Evolutionary conservation across 2,329 filamentous ascomycete genomes (phyloP).

Genomic region (Epichloe sp.): DNA sequence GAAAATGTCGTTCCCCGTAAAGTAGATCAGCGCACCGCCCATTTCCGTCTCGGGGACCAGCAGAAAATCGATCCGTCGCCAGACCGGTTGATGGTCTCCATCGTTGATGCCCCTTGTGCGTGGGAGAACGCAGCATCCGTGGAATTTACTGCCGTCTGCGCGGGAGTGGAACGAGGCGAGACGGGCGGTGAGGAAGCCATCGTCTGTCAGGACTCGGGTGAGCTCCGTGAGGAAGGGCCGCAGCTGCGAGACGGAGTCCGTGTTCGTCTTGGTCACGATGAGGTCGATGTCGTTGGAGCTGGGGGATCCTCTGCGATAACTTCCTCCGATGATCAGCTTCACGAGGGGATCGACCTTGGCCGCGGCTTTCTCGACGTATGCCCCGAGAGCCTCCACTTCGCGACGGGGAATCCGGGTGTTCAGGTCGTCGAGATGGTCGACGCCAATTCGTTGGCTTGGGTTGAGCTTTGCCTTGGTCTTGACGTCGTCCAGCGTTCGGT

Average conservation of each 20-base stretch:
- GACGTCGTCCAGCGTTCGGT: conserved; percentile 63
- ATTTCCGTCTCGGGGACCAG: conserved; percentile 68
- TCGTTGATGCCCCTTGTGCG: conserved; percentile 4
- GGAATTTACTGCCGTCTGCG: conserved; percentile 66
- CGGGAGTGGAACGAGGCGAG: conserved; percentile 43
- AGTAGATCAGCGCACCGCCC: conserved; percentile 83
- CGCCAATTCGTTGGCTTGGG: conserved; percentile 57
- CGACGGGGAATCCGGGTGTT: conserved; percentile 61
- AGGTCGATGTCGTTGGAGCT: conserved; percentile 75
- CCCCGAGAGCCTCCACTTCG: conserved; percentile 60
- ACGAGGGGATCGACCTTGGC: conserved; percentile 47
- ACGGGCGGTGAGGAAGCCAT: conserved; percentile 54
- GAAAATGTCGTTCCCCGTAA: conserved; percentile 91
- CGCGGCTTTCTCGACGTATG: conserved; percentile 47
- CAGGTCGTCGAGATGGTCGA: conserved; percentile 72
- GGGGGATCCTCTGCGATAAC: conserved; percentile 65
- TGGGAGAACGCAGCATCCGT: conserved; percentile 68
- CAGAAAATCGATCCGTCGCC: conserved; percentile 76
- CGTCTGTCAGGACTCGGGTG: conserved; percentile 44
- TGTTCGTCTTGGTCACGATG: conserved; percentile 59
- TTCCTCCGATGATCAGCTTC: conserved; percentile 66
- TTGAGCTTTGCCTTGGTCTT: conserved; percentile 47
- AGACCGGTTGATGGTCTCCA: conserved; percentile 32
- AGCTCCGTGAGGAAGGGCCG: conserved; percentile 49
- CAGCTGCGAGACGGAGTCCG: conserved; percentile 40